These are phyloP conservation scores for Eremomyces bilateralis DNA, from an alignment of 495 filamentous ascomycete genomes.

Conservation along the genomic window DNA sequence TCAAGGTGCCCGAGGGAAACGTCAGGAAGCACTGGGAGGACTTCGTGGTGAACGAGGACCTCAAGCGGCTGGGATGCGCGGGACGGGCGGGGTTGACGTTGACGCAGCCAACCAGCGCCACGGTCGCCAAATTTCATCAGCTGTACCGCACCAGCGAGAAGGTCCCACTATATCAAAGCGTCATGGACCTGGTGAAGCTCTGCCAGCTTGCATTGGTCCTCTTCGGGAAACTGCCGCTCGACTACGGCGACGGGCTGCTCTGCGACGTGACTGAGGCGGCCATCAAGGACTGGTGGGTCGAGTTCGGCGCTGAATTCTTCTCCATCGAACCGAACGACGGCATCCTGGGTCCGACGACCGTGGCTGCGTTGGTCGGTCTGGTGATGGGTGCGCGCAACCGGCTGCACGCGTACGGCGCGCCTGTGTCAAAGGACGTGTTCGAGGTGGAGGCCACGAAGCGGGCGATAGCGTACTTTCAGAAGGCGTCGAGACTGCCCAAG, in stretches of 20 bases:
- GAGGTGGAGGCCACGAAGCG: constrained; percentile 62
- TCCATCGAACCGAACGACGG: constrained; percentile 83
- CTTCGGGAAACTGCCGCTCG: constrained; percentile 69
- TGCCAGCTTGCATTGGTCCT: constrained; percentile 77
- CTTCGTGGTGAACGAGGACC: constrained; percentile 85
- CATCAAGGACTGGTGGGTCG: constrained; percentile 89
- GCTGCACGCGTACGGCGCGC: constrained; percentile 57
- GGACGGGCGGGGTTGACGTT: constrained; percentile 72
- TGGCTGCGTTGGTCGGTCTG: constrained; percentile 69
- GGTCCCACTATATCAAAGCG: constrained; percentile 50
- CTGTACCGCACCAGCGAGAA: constrained; percentile 72
- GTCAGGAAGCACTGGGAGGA: constrained; percentile 56
- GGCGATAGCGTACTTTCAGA: constrained; percentile 75
- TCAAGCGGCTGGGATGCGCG: constrained; percentile 82
- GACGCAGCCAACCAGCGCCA: constrained; percentile 50
- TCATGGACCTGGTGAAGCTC: constrained; percentile 76
- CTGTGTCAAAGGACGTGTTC: constrained; percentile 80
- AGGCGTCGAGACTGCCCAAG: constrained; percentile 55
- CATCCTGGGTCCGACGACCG: constrained; percentile 76
- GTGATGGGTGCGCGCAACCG: constrained; percentile 79
- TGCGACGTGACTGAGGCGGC: constrained; percentile 85
- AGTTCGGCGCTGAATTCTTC: constrained; percentile 76
- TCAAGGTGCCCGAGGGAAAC: constrained; percentile 73
- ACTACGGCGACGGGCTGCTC: constrained; percentile 78
- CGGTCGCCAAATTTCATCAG: constrained; percentile 77